A percentile compares a stretch with the other conserved stretches of the same genome.
phyloP scores from a whole-genome alignment of 768 basidiomycete species.

The Macrolepiota dolichaula region DNA sequence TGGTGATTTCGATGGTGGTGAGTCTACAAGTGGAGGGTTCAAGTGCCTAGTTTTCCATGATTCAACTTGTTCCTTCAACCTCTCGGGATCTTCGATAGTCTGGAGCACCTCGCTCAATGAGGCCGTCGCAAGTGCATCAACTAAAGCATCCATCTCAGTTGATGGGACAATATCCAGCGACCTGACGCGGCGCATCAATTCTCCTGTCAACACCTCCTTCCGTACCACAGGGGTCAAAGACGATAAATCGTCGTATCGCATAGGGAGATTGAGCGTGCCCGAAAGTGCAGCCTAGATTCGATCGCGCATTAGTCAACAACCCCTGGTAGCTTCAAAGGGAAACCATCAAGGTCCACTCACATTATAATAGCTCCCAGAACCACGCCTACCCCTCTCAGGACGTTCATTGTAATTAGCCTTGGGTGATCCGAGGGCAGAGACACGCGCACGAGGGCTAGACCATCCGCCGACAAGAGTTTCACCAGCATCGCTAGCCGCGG shows the following conservation, averaged over 20 bases:
- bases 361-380: slow-evolving; percentile 85
- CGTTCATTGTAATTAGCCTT: slow-evolving; percentile 50
- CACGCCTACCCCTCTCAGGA: slow-evolving; percentile 65
- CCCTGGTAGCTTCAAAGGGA: not conserved
- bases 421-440: slow-evolving; percentile 47
- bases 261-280: slow-evolving; percentile 76
- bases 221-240: slow-evolving; percentile 84
- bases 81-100: slow-evolving; percentile 67
- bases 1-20: slow-evolving; percentile 31
- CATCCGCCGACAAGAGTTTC: slow-evolving; percentile 67
- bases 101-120: slow-evolving; percentile 76
- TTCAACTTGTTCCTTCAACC: slow-evolving; percentile 62
- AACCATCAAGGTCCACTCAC: slow-evolving; percentile 38
- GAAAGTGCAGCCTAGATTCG: slow-evolving; percentile 66
- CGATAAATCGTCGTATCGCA: slow-evolving; percentile 85
- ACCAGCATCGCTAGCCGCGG: slow-evolving; percentile 77
- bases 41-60: slow-evolving; percentile 27
- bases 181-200: slow-evolving; percentile 73
- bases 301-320: not conserved
- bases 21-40: not conserved
- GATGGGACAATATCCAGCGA: slow-evolving; percentile 47
- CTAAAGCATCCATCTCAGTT: slow-evolving; percentile 58
- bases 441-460: slow-evolving; percentile 64
- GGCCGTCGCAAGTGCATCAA: slow-evolving; percentile 67
- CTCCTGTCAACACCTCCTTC: slow-evolving; percentile 81